Percentiles rank a stretch among this genome's conserved stretches.
Evolutionary conservation across 768 basidiomycete genomes (phyloP).

Genomic region (Suillus luteus): DNA sequence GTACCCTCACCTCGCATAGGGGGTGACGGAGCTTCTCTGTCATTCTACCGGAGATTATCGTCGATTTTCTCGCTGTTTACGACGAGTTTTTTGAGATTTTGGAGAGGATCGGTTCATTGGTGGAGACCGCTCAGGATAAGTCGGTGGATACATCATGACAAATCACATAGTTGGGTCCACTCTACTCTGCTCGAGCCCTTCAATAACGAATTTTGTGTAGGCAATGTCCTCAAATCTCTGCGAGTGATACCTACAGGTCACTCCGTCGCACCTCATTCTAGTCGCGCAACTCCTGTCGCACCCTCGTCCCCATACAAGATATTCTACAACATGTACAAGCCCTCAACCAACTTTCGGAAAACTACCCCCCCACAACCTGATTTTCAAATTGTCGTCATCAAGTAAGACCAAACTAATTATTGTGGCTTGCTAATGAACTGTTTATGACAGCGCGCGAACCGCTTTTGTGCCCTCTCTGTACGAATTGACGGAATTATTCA

Average conservation of each 20-base stretch:
- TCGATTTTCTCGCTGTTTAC: conserved; percentile 19
- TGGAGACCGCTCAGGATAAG: conserved; percentile 62
- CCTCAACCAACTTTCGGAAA: conserved; percentile 81
- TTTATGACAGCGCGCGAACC: conserved; percentile 65
- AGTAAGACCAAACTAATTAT: conserved; percentile 50
- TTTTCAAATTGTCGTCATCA: conserved; percentile 82
- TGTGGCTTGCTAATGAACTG: conserved; percentile 12
- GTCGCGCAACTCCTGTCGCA: neutral
- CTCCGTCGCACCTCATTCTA: conserved; percentile 36
- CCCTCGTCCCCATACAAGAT: conserved; percentile 65
- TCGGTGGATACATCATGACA: conserved; percentile 49
- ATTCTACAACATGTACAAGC: conserved; percentile 93
- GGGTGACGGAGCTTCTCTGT: conserved; percentile 11
- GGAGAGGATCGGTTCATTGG: conserved; percentile 49
- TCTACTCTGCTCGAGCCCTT: conserved; percentile 10
- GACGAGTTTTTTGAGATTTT: conserved; percentile 12
- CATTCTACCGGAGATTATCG: conserved; percentile 5
- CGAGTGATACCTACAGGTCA: conserved; percentile 76
- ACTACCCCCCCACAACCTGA: conserved; percentile 78
- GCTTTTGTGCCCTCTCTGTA: conserved; percentile 80
- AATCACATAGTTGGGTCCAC: conserved; percentile 50
- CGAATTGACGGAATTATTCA: conserved; percentile 77
- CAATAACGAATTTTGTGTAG: conserved; percentile 39
- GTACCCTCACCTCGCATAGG: conserved; percentile 40
- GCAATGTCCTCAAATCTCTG: conserved; percentile 64